A percentile compares a stretch with the other conserved stretches of the same genome.
These are phyloP conservation scores for Aspergillus heteromorphus DNA, from an alignment of 495 filamentous ascomycete species.

Conservation along the genomic window DNA sequence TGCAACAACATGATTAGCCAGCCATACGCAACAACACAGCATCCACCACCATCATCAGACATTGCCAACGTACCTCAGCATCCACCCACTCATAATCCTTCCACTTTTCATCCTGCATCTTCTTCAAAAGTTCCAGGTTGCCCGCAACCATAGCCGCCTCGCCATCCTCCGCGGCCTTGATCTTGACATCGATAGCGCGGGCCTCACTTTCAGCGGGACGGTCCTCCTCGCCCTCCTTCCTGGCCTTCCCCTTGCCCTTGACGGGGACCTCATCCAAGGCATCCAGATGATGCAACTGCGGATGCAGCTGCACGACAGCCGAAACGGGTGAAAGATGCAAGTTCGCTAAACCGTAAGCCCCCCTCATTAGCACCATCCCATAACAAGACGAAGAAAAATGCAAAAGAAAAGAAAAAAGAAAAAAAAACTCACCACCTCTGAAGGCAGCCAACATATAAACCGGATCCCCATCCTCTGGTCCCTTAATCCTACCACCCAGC, in stretches of 20 bases:
- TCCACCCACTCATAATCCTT: slow-evolving; percentile 59
- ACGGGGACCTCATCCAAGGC: slow-evolving; percentile 50
- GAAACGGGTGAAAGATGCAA: slow-evolving; percentile 64
- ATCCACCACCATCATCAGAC: neutral
- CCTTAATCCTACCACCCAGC: slow-evolving; percentile 61
- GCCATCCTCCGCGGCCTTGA: slow-evolving; percentile 57
- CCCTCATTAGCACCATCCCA: slow-evolving; percentile 1
- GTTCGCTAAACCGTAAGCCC: slow-evolving; percentile 40
- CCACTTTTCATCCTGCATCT: slow-evolving; percentile 67
- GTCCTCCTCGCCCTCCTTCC: slow-evolving; percentile 43
- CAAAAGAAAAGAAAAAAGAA: slow-evolving; percentile 1
- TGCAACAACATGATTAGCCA: slow-evolving; percentile 22
- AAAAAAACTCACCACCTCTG: slow-evolving; percentile 46
- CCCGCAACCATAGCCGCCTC: slow-evolving; percentile 43
- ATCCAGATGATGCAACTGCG: slow-evolving; percentile 72
- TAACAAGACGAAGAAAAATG: slow-evolving; percentile 4
- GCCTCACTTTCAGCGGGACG: slow-evolving; percentile 47
- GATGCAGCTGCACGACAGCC: slow-evolving; percentile 66
- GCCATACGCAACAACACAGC: neutral
- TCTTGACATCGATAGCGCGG: slow-evolving; percentile 59
- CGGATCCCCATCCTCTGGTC: slow-evolving; percentile 52
- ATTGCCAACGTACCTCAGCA: slow-evolving; percentile 49
- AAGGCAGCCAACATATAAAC: slow-evolving; percentile 71
- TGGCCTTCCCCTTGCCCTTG: slow-evolving; percentile 26
- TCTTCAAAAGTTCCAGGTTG: slow-evolving; percentile 51